Evolutionary conservation across 2,329 filamentous ascomycete species (phyloP).

Genomic region (Colletotrichum liaoningense): DNA sequence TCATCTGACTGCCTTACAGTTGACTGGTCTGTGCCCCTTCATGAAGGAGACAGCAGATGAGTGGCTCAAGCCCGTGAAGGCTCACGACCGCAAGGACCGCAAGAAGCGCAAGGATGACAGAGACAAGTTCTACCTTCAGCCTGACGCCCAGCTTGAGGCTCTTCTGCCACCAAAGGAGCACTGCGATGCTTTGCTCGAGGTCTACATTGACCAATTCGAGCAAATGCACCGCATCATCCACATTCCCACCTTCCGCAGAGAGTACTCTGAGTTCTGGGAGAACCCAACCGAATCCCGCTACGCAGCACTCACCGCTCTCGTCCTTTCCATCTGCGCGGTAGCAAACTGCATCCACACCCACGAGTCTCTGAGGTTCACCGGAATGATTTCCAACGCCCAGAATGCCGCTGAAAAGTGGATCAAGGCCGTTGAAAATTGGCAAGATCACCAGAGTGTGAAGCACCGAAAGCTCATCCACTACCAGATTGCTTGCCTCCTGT

Average conservation of each 20-base stretch:
- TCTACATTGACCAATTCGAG: constrained; percentile 67
- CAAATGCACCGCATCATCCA: constrained; percentile 69
- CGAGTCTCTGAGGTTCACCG: constrained; percentile 64
- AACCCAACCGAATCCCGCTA: constrained; percentile 54
- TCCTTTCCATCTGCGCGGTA: constrained; percentile 71
- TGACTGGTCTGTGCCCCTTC: constrained; percentile 68
- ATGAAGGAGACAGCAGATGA: constrained; percentile 73
- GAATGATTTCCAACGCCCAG: constrained; percentile 68
- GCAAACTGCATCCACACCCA: constrained; percentile 67
- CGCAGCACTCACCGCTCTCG: constrained; percentile 66
- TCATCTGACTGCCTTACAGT: constrained; percentile 40
- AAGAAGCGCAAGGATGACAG: constrained; percentile 64
- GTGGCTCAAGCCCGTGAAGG: constrained; percentile 69
- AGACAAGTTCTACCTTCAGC: constrained; percentile 59
- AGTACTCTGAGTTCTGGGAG: constrained; percentile 68
- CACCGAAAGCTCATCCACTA: constrained; percentile 71
- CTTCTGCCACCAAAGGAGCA: constrained; percentile 61
- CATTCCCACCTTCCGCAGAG: constrained; percentile 67
- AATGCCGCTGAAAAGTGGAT: constrained; percentile 68
- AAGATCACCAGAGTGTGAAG: constrained; percentile 68
- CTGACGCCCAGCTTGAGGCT: constrained; percentile 62
- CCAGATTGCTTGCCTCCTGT: constrained; percentile 69
- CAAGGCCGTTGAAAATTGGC: constrained; percentile 66
- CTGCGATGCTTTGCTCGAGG: constrained; percentile 59
- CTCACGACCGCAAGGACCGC: constrained; percentile 67